Percentiles rank a stretch among this genome's conserved stretches.
These are phyloP conservation scores for Pythium phragmitis DNA, from an alignment of 352 stramenopile species.

Conservation along the genomic window DNA sequence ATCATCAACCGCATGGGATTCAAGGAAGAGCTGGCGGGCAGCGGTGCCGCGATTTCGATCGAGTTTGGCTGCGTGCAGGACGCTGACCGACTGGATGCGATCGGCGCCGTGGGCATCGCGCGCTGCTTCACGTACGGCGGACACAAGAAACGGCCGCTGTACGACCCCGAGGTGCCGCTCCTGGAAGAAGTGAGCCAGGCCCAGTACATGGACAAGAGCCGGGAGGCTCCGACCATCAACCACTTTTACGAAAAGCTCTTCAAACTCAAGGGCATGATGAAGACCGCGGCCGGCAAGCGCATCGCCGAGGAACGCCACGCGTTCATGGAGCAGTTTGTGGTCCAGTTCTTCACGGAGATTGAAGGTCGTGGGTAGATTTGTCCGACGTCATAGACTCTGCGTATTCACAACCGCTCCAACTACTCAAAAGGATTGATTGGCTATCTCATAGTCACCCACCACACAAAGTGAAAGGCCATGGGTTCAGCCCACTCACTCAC, in stretches of 20 bases:
- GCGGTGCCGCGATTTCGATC: conserved; percentile 33
- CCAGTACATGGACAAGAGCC: conserved; percentile 77
- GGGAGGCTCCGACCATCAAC: conserved; percentile 74
- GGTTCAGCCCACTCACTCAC: no score
- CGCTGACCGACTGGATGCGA: conserved; percentile 87
- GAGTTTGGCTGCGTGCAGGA: conserved; percentile 90
- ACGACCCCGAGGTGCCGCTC: conserved; percentile 62
- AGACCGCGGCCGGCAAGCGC: conserved; percentile 67
- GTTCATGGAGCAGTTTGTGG: conserved; percentile 87
- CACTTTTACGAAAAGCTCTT: conserved; percentile 93
- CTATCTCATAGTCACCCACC: background rate
- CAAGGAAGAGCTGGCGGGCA: conserved; percentile 71
- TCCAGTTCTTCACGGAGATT: conserved; percentile 81
- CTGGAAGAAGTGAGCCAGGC: conserved; percentile 67
- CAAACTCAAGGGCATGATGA: conserved; percentile 87
- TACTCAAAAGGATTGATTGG: background rate
- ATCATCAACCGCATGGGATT: conserved; percentile 86
- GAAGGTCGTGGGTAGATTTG: conserved; percentile 32
- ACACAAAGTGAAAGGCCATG: background rate
- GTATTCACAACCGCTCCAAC: background rate
- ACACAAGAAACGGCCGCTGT: conserved; percentile 79
- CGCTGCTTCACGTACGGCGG: conserved; percentile 90
- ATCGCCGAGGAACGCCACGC: conserved; percentile 80
- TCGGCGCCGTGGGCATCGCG: conserved; percentile 89
- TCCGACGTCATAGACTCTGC: background rate